Evolutionary conservation across 495 filamentous ascomycete genomes (phyloP).

Genomic region (Pyronema omphalodes): DNA sequence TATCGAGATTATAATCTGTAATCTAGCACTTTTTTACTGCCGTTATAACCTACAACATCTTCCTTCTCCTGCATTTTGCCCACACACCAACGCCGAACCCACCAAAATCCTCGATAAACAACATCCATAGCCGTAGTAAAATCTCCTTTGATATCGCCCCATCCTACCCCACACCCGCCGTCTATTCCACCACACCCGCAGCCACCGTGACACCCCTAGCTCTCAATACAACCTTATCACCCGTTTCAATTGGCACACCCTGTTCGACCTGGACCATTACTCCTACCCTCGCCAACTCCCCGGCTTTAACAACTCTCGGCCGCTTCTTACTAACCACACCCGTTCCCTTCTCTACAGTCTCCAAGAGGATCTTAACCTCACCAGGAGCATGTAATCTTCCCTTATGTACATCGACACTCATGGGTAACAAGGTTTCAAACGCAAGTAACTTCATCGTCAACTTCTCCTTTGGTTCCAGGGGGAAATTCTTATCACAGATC

Average conservation of each 20-base stretch:
- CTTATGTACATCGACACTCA: conserved; percentile 71
- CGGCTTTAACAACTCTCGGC: conserved; percentile 59
- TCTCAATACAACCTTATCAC: conserved; percentile 61
- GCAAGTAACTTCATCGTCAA: conserved; percentile 73
- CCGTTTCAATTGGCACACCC: conserved; percentile 52
- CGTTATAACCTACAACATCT: too few relatives aligned
- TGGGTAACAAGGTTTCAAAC: conserved; percentile 75
- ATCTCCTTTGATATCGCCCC: too few relatives aligned
- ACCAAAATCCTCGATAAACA: too few relatives aligned
- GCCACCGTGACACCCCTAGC: conserved; percentile 66
- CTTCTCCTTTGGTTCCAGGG: conserved; percentile 45
- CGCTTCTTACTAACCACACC: conserved; percentile 60
- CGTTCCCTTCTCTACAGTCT: conserved; percentile 55
- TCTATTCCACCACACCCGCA: conserved; percentile 60
- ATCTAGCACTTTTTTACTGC: too few relatives aligned
- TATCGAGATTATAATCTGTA: too few relatives aligned
- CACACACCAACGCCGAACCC: too few relatives aligned
- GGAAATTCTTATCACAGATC: conserved; percentile 47
- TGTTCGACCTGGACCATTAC: conserved; percentile 48
- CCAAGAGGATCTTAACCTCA: conserved; percentile 48
- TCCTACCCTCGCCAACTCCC: conserved; percentile 44
- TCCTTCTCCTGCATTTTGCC: too few relatives aligned
- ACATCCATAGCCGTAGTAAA: too few relatives aligned
- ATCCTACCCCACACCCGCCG: too few relatives aligned
- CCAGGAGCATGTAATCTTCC: conserved; percentile 67